A percentile compares a stretch with the other conserved stretches of the same genome.
Conservation (phyloP, 345 rosid species). For the Tarenaya hassleriana region DNA sequence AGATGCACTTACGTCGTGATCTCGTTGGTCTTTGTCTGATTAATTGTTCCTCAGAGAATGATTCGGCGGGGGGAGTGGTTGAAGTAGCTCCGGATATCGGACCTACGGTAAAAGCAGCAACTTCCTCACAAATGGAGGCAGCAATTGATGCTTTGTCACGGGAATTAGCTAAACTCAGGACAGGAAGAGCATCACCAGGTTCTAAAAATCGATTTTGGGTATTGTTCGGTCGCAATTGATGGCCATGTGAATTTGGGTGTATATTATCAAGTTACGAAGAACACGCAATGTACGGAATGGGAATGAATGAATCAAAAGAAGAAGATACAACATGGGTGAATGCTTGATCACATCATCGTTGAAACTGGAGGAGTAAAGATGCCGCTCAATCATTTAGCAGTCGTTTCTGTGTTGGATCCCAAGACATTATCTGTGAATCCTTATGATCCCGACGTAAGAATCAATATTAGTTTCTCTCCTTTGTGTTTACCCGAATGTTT, state of each 20-base stretch:
- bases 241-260: too few species aligned
- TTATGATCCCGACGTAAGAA: constrained; percentile 81
- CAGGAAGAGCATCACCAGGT: constrained; percentile 92
- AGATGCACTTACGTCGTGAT: too few species aligned
- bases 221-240: too few species aligned
- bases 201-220: not conserved
- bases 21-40: not conserved
- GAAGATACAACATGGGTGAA: too few species aligned
- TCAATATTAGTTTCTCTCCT: constrained; percentile 11
- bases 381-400: constrained; percentile 77
- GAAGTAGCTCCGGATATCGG: constrained; percentile 59
- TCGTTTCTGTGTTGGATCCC: constrained; percentile 77
- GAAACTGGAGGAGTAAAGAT: constrained; percentile 71
- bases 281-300: too few species aligned
- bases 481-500: not conserved
- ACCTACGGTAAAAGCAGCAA: constrained; percentile 52
- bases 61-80: constrained; percentile 44
- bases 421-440: constrained; percentile 89
- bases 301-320: too few species aligned
- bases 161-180: constrained; percentile 70
- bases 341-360: constrained; percentile 90
- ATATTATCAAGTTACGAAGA: too few species aligned
- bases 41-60: constrained; percentile 50
- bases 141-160: constrained; percentile 70
- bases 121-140: constrained; percentile 83